These are phyloP conservation scores for Stygiomarasmius scandens DNA, from an alignment of 1,284 basidiomycete genomes.

Conservation along the genomic window DNA sequence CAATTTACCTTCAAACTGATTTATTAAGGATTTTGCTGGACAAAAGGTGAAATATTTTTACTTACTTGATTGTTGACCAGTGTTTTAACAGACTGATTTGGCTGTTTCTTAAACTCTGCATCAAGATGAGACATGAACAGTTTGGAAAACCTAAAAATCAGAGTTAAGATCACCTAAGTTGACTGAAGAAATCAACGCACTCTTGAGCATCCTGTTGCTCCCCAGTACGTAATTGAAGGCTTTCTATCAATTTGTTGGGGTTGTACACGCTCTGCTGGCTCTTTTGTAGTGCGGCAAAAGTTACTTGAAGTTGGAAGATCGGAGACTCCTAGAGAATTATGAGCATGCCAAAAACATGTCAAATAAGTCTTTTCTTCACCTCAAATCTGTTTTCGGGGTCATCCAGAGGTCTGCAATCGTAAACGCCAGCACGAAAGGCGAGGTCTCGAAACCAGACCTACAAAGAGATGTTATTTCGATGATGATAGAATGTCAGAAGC, in stretches of 20 bases:
- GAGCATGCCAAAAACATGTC: background rate
- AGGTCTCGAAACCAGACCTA: conserved; percentile 75
- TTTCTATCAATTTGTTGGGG: conserved; percentile 81
- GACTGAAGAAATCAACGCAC: conserved; percentile 44
- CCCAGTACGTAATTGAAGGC: conserved; percentile 73
- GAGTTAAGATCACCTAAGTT: conserved; percentile 13
- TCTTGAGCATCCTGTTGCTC: conserved; percentile 96
- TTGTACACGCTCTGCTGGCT: conserved; percentile 74
- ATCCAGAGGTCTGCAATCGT: conserved; percentile 54
- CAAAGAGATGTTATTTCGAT: conserved; percentile 35
- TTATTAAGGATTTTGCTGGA: background rate
- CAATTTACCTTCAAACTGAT: conserved; percentile 83
- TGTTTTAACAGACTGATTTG: conserved; percentile 57
- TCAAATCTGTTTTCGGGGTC: conserved; percentile 56
- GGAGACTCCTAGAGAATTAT: conserved; percentile 58
- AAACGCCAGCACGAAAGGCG: conserved; percentile 69
- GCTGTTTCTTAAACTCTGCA: conserved; percentile 81
- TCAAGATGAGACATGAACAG: conserved; percentile 89
- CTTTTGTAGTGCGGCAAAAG: conserved; percentile 82
- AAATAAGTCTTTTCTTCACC: conserved; percentile 38
- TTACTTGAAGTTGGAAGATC: conserved; percentile 73
- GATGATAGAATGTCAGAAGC: no score
- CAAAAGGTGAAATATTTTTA: background rate
- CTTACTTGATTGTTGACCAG: conserved; percentile 72
- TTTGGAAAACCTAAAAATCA: conserved; percentile 77